Conservation (phyloP, 495 filamentous ascomycete genomes). For the Entonaema liquescens region DNA sequence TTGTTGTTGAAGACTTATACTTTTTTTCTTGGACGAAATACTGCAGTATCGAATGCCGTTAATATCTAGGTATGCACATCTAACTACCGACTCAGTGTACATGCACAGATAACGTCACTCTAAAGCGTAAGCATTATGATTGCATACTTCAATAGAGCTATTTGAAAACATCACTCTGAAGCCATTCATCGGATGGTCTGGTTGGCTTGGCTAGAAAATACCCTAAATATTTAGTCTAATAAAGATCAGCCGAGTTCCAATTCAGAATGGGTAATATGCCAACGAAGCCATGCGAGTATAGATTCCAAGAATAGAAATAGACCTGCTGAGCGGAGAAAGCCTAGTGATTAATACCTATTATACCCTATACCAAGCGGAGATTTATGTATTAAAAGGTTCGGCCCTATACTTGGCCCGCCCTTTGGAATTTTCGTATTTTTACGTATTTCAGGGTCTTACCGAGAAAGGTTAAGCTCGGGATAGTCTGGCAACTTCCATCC, state of each 20-base stretch:
- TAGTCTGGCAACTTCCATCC: conserved; percentile 31
- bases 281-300: neutral
- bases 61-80: neutral
- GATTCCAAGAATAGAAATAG: neutral
- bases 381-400: neutral
- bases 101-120: neutral
- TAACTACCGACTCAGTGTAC: too few species aligned
- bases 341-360: neutral
- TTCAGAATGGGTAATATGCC: neutral
- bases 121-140: neutral
- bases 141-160: neutral
- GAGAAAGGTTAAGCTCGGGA: conserved; percentile 9
- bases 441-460: neutral
- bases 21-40: too few species aligned
- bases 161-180: neutral
- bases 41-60: neutral
- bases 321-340: neutral
- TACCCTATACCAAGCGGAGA: neutral
- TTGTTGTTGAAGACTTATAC: neutral
- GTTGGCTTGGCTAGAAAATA: too few species aligned
- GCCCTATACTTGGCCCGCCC: neutral
- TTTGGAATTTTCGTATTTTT: neutral
- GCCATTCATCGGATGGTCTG: too few species aligned
- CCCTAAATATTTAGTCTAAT: neutral
- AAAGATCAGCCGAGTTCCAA: neutral